Conservation (phyloP, 495 filamentous ascomycete species). For the Penicillium coprophilum region DNA sequence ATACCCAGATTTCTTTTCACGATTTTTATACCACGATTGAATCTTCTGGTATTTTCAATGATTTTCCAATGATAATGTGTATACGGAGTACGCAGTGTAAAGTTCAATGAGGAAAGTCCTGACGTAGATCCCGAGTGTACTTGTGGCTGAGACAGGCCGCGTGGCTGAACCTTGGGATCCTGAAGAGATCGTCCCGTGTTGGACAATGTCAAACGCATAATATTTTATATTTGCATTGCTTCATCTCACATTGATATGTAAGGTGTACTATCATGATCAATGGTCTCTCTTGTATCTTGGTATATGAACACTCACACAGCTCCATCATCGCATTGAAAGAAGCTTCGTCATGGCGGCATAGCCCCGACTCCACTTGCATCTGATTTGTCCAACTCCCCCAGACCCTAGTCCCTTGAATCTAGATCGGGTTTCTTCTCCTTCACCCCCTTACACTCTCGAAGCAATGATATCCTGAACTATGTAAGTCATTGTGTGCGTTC, state of each 20-base stretch:
- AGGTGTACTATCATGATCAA: neutral
- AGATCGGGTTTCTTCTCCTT: conserved; percentile 1
- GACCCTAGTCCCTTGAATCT: neutral
- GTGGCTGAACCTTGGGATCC: neutral
- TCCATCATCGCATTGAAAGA: neutral
- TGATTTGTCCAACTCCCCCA: neutral
- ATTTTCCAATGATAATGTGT: conserved; percentile 3
- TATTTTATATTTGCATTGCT: neutral
- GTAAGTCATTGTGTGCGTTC: conserved; percentile 1
- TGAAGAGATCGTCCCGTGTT: neutral
- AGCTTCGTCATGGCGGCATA: conserved; percentile 4
- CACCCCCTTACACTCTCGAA: neutral
- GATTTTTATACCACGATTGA: conserved; percentile 13
- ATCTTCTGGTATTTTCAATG: conserved; percentile 3
- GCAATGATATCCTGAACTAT: conserved; percentile 5
- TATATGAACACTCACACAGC: neutral
- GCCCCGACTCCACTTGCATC: conserved; percentile 2
- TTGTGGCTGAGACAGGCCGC: neutral
- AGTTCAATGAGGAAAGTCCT: neutral
- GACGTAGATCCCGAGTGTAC: too few species aligned
- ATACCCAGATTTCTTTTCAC: conserved; percentile 31
- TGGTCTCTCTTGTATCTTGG: neutral
- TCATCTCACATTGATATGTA: neutral
- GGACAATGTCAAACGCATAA: neutral
- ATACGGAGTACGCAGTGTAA: conserved; percentile 1